Evolutionary conservation across 2,329 filamentous ascomycete genomes (phyloP).

Genomic region (Hirsutella rhossiliensis): DNA sequence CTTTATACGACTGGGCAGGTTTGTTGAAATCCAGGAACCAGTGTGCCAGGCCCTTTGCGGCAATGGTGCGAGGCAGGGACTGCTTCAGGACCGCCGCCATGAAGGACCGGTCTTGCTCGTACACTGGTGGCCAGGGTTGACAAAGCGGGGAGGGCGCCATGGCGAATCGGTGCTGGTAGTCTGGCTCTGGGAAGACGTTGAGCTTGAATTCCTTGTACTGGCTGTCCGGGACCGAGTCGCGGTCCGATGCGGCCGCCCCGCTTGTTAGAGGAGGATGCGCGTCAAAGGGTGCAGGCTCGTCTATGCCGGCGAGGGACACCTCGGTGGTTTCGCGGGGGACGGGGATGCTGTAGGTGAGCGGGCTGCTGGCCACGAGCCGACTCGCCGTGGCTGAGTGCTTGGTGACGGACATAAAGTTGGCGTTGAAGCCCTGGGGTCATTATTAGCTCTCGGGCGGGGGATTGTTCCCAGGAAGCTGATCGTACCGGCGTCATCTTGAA

Average conservation of each 20-base stretch:
- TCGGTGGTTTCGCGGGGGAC: conserved; percentile 13
- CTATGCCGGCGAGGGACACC: conserved; percentile 19
- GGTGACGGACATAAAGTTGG: conserved; percentile 38
- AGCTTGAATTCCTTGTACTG: conserved; percentile 26
- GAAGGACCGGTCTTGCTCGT: conserved; percentile 20
- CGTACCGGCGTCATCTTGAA: conserved; percentile 28
- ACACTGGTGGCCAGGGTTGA: conserved; percentile 27
- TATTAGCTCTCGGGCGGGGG: background rate
- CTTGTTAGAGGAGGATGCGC: background rate
- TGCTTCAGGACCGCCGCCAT: conserved; percentile 23
- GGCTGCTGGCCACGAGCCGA: conserved; percentile 30
- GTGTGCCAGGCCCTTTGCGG: conserved; percentile 26
- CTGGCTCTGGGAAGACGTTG: conserved; percentile 24
- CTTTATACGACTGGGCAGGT: conserved; percentile 2
- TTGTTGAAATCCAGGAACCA: conserved; percentile 23
- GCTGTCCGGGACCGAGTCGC: background rate
- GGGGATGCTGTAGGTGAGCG: conserved; percentile 32
- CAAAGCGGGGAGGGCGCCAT: conserved; percentile 24
- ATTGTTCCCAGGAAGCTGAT: background rate
- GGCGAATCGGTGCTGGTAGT: conserved; percentile 26
- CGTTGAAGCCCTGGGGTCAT: conserved; percentile 26
- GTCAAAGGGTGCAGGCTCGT: background rate
- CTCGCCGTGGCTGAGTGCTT: conserved; percentile 24
- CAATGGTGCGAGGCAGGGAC: conserved; percentile 25
- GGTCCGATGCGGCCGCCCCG: background rate